Conservation (phyloP, 1,284 basidiomycete genomes). For the Kalmanozyma brasiliensis region DNA sequence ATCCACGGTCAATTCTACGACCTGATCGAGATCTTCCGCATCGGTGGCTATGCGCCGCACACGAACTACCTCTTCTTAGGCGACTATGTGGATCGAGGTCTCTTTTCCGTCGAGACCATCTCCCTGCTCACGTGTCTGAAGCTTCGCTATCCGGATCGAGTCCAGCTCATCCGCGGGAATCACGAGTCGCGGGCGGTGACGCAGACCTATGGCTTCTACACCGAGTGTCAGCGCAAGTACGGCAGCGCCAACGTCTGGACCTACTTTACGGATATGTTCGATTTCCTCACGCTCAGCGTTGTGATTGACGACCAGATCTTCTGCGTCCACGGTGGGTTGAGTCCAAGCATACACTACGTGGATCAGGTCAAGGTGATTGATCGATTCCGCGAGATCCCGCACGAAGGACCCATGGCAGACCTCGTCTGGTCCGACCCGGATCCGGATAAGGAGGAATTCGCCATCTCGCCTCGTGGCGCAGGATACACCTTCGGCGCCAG, state of each 20-base stretch:
- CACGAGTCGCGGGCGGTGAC: constrained; percentile 98
- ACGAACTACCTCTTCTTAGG: constrained; percentile 90
- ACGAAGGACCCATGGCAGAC: constrained; percentile 99
- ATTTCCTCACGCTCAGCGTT: constrained; percentile 95
- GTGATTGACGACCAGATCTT: constrained; percentile 99
- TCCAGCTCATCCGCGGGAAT: constrained; percentile 96
- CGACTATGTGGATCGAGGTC: constrained; percentile 96
- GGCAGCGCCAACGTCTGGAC: constrained; percentile 92
- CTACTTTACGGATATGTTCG: constrained; percentile 99
- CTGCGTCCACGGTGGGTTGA: constrained; percentile 96
- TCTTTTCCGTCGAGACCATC: constrained; percentile 98
- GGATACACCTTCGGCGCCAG: constrained; percentile 99
- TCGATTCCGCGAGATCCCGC: constrained; percentile 98
- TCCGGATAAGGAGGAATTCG: constrained; percentile 98
- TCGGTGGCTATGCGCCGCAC: constrained; percentile 94
- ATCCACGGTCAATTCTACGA: constrained; percentile 99
- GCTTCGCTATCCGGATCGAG: constrained; percentile 93
- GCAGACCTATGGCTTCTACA: constrained; percentile 98
- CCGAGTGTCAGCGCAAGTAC: constrained; percentile 97
- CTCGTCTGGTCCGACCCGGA: constrained; percentile 99
- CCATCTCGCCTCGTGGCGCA: constrained; percentile 95
- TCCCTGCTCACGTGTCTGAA: constrained; percentile 96
- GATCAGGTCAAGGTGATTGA: constrained; percentile 99
- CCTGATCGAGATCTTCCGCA: constrained; percentile 97
- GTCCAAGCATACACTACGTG: constrained; percentile 97